Conservation (phyloP, 73 alveolate species). For the Paramecium sexaurelia region DNA sequence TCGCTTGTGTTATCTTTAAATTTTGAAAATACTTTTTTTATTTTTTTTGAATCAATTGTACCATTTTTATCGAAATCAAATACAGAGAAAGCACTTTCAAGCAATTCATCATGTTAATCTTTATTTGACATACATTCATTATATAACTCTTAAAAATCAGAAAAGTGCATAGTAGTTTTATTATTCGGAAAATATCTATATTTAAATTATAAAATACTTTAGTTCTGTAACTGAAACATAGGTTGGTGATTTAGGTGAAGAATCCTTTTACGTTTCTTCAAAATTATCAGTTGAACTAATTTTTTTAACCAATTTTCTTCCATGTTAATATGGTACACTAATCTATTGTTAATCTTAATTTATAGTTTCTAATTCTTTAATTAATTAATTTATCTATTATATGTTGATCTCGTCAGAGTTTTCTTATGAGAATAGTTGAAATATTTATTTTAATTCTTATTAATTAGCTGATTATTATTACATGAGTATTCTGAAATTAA, state of each 20-base stretch:
- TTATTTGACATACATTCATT: conserved; percentile 60
- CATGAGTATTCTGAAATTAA: neutral
- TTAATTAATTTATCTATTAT: neutral
- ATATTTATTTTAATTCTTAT: conserved; percentile 10
- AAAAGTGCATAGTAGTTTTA: conserved; percentile 44
- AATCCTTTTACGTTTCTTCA: neutral
- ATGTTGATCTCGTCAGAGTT: conserved; percentile 5
- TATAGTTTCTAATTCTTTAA: neutral
- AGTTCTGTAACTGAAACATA: conserved; percentile 47
- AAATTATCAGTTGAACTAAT: conserved; percentile 12
- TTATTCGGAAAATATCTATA: conserved; percentile 49
- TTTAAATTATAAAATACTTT: neutral
- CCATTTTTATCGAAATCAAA: conserved; percentile 30
- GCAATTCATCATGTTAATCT: conserved; percentile 52
- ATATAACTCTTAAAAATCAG: conserved; percentile 50
- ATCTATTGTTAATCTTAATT: neutral
- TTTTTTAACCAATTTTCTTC: neutral
- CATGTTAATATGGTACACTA: neutral
- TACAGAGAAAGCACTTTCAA: conserved; percentile 38
- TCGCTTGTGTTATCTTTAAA: conserved; percentile 58
- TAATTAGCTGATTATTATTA: neutral
- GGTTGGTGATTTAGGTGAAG: conserved; percentile 41
- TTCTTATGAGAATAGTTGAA: neutral
- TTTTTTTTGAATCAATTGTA: conserved; percentile 52
- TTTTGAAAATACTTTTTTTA: conserved; percentile 46